These are phyloP conservation scores for Ceriops decandra DNA, from an alignment of 345 rosid species.

Conservation along the genomic window DNA sequence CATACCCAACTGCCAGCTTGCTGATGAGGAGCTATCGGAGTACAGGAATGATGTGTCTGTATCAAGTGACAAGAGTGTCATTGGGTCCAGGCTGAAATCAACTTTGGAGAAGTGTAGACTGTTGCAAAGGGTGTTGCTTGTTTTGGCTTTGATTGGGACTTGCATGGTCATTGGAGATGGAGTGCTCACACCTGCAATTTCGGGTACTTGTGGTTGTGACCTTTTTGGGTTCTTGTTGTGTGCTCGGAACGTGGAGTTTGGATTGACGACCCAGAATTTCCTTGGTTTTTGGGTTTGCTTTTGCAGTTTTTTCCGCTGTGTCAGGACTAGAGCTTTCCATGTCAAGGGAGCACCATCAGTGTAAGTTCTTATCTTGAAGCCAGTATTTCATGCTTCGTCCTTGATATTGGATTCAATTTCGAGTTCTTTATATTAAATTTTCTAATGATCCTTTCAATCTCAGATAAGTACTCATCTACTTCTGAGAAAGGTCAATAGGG, in stretches of 20 bases:
- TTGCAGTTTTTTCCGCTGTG: background rate
- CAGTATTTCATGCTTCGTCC: background rate
- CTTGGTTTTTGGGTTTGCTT: background rate
- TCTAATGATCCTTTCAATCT: background rate
- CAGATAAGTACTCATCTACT: background rate
- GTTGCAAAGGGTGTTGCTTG: background rate
- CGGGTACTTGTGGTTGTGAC: background rate
- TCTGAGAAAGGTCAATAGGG: background rate
- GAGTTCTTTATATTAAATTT: background rate
- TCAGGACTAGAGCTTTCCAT: conserved; percentile 5
- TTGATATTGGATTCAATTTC: too few relatives aligned
- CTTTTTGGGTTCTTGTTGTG: background rate
- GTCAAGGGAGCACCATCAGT: conserved; percentile 8
- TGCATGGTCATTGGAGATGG: conserved; percentile 8
- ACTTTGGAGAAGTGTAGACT: conserved; percentile 3
- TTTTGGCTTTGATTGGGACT: conserved; percentile 6
- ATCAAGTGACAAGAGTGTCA: background rate
- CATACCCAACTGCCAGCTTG: conserved; percentile 3
- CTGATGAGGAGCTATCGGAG: conserved; percentile 4
- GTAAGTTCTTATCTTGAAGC: conserved; percentile 3
- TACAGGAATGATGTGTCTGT: background rate
- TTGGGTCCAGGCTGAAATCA: background rate
- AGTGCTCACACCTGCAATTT: conserved; percentile 4
- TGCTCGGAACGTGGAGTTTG: background rate
- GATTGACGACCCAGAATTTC: background rate